phyloP scores from a whole-genome alignment of 1,284 basidiomycete genomes.

The Vanrija pseudolonga region DNA sequence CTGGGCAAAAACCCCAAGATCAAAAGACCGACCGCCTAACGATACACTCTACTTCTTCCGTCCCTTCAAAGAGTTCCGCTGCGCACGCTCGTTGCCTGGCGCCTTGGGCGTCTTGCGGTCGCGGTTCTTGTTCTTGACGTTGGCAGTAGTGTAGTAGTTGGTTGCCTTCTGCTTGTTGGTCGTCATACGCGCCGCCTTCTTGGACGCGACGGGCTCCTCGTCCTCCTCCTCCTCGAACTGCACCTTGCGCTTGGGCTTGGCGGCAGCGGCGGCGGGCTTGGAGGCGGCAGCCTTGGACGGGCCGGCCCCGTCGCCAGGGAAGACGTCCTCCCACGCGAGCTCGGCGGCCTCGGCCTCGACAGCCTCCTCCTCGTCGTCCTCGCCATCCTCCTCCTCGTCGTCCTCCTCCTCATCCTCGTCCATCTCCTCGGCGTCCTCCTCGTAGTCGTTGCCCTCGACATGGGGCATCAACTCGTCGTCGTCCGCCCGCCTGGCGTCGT shows the following conservation, averaged over 20 bases:
- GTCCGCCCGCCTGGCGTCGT: slow-evolving; percentile 47
- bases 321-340: slow-evolving; percentile 81
- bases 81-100: slow-evolving; percentile 17
- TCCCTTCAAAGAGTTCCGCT: slow-evolving; percentile 1
- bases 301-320: slow-evolving; percentile 47
- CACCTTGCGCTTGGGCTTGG: slow-evolving; percentile 20
- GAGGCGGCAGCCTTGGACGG: slow-evolving; percentile 8
- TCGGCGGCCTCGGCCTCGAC: slow-evolving; percentile 53
- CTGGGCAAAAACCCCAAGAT: background rate
- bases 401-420: slow-evolving; percentile 51
- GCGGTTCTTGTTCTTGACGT: slow-evolving; percentile 80
- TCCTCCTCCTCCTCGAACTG: slow-evolving; percentile 24
- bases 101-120: slow-evolving; percentile 44
- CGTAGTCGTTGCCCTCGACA: slow-evolving; percentile 28
- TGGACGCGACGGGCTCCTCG: slow-evolving; percentile 19
- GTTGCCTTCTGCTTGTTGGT: slow-evolving; percentile 88
- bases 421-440: slow-evolving; percentile 45
- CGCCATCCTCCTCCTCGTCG: slow-evolving; percentile 55
- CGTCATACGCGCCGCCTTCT: slow-evolving; percentile 75
- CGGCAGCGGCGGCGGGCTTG: slow-evolving; percentile 32
- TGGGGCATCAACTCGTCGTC: slow-evolving; percentile 43
- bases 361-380: slow-evolving; percentile 25
- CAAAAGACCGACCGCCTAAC: background rate
- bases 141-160: slow-evolving; percentile 84
- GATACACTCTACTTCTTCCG: slow-evolving; percentile 7